Base-by-base conservation (phyloP, 2,329 filamentous ascomycete species). In the Diaporthe capsici region DNA sequence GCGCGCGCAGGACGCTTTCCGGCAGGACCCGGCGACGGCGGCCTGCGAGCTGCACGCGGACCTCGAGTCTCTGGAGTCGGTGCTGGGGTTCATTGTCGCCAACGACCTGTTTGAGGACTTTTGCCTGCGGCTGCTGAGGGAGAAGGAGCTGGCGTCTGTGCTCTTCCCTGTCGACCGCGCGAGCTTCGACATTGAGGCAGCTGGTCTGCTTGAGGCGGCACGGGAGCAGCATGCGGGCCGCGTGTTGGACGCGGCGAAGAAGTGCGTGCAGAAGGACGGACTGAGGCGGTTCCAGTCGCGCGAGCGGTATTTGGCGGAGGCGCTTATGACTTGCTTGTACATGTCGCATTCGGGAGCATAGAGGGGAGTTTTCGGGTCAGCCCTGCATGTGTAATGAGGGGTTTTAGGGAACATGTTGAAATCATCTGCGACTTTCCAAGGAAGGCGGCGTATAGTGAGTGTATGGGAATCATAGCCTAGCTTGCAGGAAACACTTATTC, bases 21-120 rank as follows among this genome's bases (percentile, higher is more conserved):
- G 37, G 15, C 60, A 22, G 37, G 39, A 44, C 60, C 60, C 12
- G n/a, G n/a, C 60, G 12, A 6, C 37, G 22, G 60, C 60, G n/a
- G 60, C 12, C n/a, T n/a, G 37, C n/a, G 60, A 63, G 60, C 13
- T 63, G 37, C 39, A n/a, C 12, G 60, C 13, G n/a, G 67, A 77
- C 22, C 34, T 71, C 0, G 67, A 67, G 28, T 79, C 79, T 5
- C 65, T 79, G 17, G 34, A 58, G 25, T 77, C 75, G 7, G 53
- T 78, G 6, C 34, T 80, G 22, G 76, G 76, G 12, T 79, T 79
- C 47, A 74, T 81, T n/a, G 49, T 73, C 3, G 61, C 70, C 22
- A 74, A 78, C 42, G 77, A 77, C 34, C 76, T 81, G 37, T 80
- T 80, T 67, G 77, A 77, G 39, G 75, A 78, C 53, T 79, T 81